phyloP scores from a whole-genome alignment of 495 filamentous ascomycete species.

The Xylaria telfairii region DNA sequence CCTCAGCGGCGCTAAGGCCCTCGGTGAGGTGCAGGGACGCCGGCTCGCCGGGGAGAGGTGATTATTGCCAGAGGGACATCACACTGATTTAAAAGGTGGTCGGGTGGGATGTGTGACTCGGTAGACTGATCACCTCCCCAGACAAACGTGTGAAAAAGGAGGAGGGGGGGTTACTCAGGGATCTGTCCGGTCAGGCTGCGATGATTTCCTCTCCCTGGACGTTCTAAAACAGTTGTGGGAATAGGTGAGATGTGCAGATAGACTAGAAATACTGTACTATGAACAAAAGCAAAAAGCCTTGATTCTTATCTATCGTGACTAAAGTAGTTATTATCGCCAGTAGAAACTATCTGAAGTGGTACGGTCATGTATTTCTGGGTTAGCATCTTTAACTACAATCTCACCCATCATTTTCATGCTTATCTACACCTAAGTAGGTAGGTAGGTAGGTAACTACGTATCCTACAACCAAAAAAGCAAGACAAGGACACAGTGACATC shows the following conservation, averaged over 20 bases:
- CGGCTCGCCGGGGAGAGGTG: conserved; percentile 80
- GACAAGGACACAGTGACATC: not conserved
- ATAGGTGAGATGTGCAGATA: conserved; percentile 6
- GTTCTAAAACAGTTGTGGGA: not conserved
- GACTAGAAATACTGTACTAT: conserved; percentile 8
- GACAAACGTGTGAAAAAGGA: not conserved
- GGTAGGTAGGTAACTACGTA: too few relatives aligned
- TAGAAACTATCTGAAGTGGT: not conserved
- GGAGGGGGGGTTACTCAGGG: conserved; percentile 17
- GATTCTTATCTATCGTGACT: not conserved
- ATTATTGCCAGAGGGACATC: not conserved
- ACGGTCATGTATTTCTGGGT: too few relatives aligned
- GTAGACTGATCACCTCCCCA: not conserved
- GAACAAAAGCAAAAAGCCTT: conserved; percentile 16
- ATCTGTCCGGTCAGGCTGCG: not conserved
- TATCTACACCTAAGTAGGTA: too few relatives aligned
- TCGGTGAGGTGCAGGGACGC: conserved; percentile 90
- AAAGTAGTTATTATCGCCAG: not conserved
- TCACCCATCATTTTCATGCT: not conserved
- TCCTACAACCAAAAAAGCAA: not conserved
- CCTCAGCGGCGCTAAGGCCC: conserved; percentile 86
- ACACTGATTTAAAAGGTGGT: not conserved
- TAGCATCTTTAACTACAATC: not conserved
- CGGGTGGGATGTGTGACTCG: not conserved
- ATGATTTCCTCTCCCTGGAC: not conserved